Base-by-base conservation (phyloP, 2,329 filamentous ascomycete species). In the Chalaropsis thielavioides region DNA sequence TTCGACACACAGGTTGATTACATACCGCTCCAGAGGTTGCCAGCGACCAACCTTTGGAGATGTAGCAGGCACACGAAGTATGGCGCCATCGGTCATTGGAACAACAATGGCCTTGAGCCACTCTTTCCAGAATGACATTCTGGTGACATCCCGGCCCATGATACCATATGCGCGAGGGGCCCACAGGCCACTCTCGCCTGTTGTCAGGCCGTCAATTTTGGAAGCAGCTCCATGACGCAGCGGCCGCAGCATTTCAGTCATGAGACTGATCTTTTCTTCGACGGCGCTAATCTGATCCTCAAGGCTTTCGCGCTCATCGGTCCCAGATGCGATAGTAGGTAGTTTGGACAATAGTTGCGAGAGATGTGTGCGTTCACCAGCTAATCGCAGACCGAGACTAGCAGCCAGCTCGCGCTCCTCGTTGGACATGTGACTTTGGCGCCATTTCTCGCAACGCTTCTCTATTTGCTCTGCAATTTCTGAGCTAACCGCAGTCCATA, bases 61-160 rank as follows among this genome's bases (percentile, higher is more conserved):
- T 74, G 88, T 95, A 10, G 90, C 80, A 6, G 94, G 90, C 7
- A 99, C 85, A 65, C 92, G 83, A 69, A 94, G 77, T 38, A 99
- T 80, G 15, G 81, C 85, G 22, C 92, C 90, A 72, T 95, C 91
- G 0, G 86, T 91, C 94, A 97, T 99, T 35, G 94, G 94, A 24
- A 96, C 90, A n/a, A 94, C 80, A 10, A 97, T 83, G 6, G 92
- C 92, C 74, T 90, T 88, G 60, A 99, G 81, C 94, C 94, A 99
- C 74, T 99, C 94, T 75, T 97, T 97, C 92, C 92, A 99, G 76
- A 99, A 97, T 40, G 85, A 84, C 69, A 92, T 91, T 76, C 95
- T 83, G 67, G 85, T 87, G 13, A 81, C 80, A 73, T 99, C 94
- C 68, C 89, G 83, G 41, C 94, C 94, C 68, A 99, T 80, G 68